These are phyloP conservation scores for Terfezia claveryi DNA, from an alignment of 495 filamentous ascomycete species.

Conservation along the genomic window DNA sequence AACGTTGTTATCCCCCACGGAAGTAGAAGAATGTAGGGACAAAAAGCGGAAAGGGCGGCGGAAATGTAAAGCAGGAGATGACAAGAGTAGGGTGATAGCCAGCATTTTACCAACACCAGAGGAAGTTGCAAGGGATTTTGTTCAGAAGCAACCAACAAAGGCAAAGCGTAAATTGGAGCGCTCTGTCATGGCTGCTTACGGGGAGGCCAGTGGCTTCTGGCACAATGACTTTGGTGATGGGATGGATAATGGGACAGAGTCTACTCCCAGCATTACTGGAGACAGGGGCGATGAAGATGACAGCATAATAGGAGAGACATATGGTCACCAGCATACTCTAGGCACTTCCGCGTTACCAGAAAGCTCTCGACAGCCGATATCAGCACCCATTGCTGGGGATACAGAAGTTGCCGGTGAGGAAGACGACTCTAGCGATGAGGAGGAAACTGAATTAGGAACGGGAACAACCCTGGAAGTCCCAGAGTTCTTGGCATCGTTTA, in stretches of 20 bases:
- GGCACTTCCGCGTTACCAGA: slow-evolving; percentile 44
- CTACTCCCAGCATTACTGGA: neutral
- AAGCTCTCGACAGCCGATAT: slow-evolving; percentile 46
- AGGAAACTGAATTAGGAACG: slow-evolving; percentile 43
- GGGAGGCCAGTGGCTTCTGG: neutral
- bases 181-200: slow-evolving; percentile 1
- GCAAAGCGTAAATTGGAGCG: slow-evolving; percentile 5
- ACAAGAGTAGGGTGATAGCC: neutral
- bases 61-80: neutral
- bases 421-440: slow-evolving; percentile 41
- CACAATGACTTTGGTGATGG: neutral
- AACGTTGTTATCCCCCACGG: slow-evolving; percentile 4
- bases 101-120: neutral
- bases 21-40: neutral
- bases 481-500: slow-evolving; percentile 55
- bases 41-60: neutral
- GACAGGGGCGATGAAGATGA: slow-evolving; percentile 2
- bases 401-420: neutral
- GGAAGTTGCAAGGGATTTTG: neutral
- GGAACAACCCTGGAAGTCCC: slow-evolving; percentile 56
- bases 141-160: neutral
- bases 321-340: slow-evolving; percentile 71
- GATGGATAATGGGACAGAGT: neutral
- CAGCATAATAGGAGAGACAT: slow-evolving; percentile 48
- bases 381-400: slow-evolving; percentile 30